Conservation (phyloP, 768 basidiomycete species). For the Pulveroboletus frians region DNA sequence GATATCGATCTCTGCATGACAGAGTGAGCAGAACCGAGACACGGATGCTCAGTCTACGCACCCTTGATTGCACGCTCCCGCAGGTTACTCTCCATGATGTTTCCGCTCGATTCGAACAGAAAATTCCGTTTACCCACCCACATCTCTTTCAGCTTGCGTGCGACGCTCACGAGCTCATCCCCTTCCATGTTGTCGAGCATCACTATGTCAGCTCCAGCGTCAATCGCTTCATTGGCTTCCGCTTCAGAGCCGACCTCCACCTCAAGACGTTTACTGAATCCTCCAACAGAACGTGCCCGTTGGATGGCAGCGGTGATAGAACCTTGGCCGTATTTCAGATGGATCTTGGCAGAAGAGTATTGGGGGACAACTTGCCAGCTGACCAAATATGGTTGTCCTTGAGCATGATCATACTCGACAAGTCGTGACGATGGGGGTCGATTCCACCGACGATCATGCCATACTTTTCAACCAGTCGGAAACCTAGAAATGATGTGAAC, state of each 20-base stretch:
- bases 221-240: constrained; percentile 96
- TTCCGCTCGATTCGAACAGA: constrained; percentile 90
- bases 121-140: constrained; percentile 83
- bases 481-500: constrained; percentile 48
- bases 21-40: constrained; percentile 1
- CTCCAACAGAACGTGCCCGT: constrained; percentile 83
- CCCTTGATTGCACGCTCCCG: constrained; percentile 78
- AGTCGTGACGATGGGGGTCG: constrained; percentile 90
- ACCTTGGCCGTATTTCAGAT: constrained; percentile 39
- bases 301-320: constrained; percentile 87
- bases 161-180: constrained; percentile 58
- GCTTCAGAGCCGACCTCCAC: constrained; percentile 87
- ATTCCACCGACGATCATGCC: constrained; percentile 98
- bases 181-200: constrained; percentile 96
- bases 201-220: constrained; percentile 89
- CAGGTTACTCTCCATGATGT: constrained; percentile 86
- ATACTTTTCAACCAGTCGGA: constrained; percentile 96
- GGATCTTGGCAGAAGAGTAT: neutral
- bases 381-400: constrained; percentile 99
- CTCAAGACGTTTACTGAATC: constrained; percentile 87
- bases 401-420: constrained; percentile 99
- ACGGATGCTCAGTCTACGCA: constrained; percentile 30
- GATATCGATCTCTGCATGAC: constrained; percentile 80
- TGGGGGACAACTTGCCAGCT: constrained; percentile 49
- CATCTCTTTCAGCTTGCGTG: constrained; percentile 65